phyloP scores from a whole-genome alignment of 352 stramenopile genomes.

The Phytophthora vignae region DNA sequence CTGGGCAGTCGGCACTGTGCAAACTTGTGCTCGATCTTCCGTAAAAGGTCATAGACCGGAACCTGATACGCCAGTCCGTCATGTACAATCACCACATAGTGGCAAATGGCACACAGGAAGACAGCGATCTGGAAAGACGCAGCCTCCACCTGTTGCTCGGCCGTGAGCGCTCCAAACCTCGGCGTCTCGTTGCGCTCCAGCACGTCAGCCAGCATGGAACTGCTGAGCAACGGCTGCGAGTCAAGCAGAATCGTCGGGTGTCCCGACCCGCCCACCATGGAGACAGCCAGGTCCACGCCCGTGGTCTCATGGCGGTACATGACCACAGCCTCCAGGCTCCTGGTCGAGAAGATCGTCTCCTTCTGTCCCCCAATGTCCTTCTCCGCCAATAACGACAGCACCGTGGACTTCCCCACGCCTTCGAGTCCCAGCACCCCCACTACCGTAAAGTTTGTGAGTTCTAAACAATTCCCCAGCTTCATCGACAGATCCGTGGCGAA shows the following conservation, averaged over 20 bases:
- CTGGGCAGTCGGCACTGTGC: constrained; percentile 64
- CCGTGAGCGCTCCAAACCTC: constrained; percentile 57
- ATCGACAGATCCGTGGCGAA: constrained; percentile 70
- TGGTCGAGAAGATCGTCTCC: constrained; percentile 40
- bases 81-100: constrained; percentile 80
- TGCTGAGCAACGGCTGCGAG: constrained; percentile 72
- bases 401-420: constrained; percentile 75
- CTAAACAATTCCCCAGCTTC: constrained; percentile 61
- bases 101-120: constrained; percentile 77
- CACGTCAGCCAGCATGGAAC: constrained; percentile 59
- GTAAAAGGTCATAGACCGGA: constrained; percentile 54
- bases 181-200: constrained; percentile 59
- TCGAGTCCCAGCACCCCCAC: constrained; percentile 74
- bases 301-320: constrained; percentile 50
- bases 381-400: constrained; percentile 64
- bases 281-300: constrained; percentile 68
- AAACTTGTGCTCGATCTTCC: constrained; percentile 61
- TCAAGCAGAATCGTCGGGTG: constrained; percentile 65
- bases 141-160: constrained; percentile 74
- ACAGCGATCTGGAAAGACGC: constrained; percentile 70
- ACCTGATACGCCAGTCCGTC: constrained; percentile 48
- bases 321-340: constrained; percentile 51
- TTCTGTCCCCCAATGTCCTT: constrained; percentile 8
- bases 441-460: constrained; percentile 77
- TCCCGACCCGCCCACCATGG: constrained; percentile 36